These are phyloP conservation scores for Xerocomus amazonicus DNA, from an alignment of 1,284 basidiomycete species.

Conservation along the genomic window DNA sequence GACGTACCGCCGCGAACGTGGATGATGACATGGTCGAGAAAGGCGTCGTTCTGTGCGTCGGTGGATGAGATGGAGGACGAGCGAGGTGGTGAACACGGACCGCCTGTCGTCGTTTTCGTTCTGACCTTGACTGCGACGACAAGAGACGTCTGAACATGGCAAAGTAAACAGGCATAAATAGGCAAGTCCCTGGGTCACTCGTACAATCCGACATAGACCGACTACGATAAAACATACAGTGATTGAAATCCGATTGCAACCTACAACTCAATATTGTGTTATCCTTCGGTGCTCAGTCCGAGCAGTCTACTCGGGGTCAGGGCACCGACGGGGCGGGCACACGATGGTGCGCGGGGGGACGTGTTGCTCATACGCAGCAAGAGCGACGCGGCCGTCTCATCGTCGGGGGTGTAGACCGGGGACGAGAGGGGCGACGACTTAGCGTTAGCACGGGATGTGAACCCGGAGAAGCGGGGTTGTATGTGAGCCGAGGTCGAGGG, in stretches of 20 bases:
- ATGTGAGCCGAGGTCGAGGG: slow-evolving; percentile 9
- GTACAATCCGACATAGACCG: not conserved
- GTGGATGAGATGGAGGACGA: not conserved
- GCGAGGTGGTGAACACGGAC: slow-evolving; percentile 37
- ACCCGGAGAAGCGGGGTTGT: slow-evolving; percentile 29
- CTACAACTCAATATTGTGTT: not conserved
- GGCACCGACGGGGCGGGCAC: slow-evolving; percentile 8
- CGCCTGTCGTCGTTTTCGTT: slow-evolving; percentile 73
- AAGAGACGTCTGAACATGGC: slow-evolving; percentile 15
- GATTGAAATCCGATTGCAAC: too few species aligned
- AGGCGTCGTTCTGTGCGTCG: slow-evolving; percentile 62
- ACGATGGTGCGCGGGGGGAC: slow-evolving; percentile 6
- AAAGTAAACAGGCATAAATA: slow-evolving; percentile 20
- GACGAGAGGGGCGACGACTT: slow-evolving; percentile 32
- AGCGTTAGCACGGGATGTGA: slow-evolving; percentile 13
- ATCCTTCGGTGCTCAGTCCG: slow-evolving; percentile 24
- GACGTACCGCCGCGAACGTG: slow-evolving; percentile 70
- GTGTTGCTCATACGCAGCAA: slow-evolving; percentile 56
- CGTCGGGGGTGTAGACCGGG: slow-evolving; percentile 57
- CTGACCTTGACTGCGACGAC: slow-evolving; percentile 50
- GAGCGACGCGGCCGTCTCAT: slow-evolving; percentile 65
- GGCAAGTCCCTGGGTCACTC: not conserved
- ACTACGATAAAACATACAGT: too few species aligned
- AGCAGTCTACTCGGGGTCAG: slow-evolving; percentile 35
- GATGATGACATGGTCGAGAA: slow-evolving; percentile 78